phyloP scores from a whole-genome alignment of 371 early-diverging fungal species.

The Coemansia sp. region DNA sequence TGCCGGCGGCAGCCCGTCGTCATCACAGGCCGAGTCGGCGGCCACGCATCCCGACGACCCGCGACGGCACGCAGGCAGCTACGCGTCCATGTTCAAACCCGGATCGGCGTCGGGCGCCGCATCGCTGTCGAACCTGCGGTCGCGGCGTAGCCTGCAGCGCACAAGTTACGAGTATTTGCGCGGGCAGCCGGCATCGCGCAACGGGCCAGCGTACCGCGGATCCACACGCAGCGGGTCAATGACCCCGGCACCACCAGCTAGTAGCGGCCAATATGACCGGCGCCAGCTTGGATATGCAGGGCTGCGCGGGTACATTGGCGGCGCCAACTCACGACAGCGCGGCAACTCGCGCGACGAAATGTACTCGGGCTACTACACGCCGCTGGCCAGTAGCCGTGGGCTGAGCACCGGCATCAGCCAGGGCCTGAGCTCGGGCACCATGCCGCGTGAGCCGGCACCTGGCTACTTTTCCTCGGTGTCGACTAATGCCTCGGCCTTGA shows the following conservation, averaged over 20 bases:
- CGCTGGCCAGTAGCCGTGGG: slow-evolving; percentile 5
- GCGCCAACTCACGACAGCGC: slow-evolving; percentile 19
- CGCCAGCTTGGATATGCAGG: slow-evolving; percentile 39
- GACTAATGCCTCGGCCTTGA: slow-evolving; percentile 20
- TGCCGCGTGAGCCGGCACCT: slow-evolving; percentile 40
- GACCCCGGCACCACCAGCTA: slow-evolving; percentile 18
- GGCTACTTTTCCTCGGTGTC: slow-evolving; percentile 32
- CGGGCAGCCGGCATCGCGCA: slow-evolving; percentile 14
- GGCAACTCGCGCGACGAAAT: slow-evolving; percentile 9
- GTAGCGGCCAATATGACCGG: slow-evolving; percentile 16
- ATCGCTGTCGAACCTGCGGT: slow-evolving; percentile 27
- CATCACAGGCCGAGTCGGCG: neutral
- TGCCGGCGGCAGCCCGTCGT: neutral
- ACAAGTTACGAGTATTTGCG: slow-evolving; percentile 26
- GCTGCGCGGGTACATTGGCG: slow-evolving; percentile 45
- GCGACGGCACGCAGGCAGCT: slow-evolving; percentile 10
- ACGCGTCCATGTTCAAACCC: slow-evolving; percentile 25
- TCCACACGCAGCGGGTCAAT: slow-evolving; percentile 22
- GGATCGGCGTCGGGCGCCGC: slow-evolving; percentile 16
- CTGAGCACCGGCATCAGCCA: slow-evolving; percentile 12
- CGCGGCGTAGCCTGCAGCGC: slow-evolving; percentile 39
- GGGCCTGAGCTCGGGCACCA: slow-evolving; percentile 19
- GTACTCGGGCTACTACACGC: slow-evolving; percentile 24
- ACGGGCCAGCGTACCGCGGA: slow-evolving; percentile 27
- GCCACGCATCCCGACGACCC: slow-evolving; percentile 1